Evolutionary conservation across 371 early-diverging fungal species (phyloP).

Genomic region (Mucor irregularis): DNA sequence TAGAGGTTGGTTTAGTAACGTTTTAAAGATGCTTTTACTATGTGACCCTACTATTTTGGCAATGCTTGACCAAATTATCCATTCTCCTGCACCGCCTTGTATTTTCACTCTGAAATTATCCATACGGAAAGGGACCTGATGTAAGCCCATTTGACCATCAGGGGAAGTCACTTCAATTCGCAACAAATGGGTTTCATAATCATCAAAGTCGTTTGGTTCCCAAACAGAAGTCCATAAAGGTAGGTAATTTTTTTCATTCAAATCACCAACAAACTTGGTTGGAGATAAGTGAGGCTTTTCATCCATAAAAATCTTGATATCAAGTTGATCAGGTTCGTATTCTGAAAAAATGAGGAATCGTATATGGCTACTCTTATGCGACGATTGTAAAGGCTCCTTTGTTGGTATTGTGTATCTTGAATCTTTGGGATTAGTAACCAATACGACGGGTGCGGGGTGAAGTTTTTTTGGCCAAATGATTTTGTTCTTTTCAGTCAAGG

Average conservation of each 20-base stretch:
- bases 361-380: slow-evolving; percentile 66
- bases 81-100: slow-evolving; percentile 73
- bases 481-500: slow-evolving; percentile 12
- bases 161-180: slow-evolving; percentile 59
- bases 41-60: slow-evolving; percentile 40
- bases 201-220: slow-evolving; percentile 69
- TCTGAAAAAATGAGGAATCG: slow-evolving; percentile 73
- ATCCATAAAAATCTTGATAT: slow-evolving; percentile 55
- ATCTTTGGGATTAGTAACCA: slow-evolving; percentile 91
- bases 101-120: slow-evolving; percentile 63
- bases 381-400: slow-evolving; percentile 71
- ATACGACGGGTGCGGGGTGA: slow-evolving; percentile 68
- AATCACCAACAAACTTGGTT: slow-evolving; percentile 36
- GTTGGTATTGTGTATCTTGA: slow-evolving; percentile 67
- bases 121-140: slow-evolving; percentile 57
- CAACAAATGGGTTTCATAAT: slow-evolving; percentile 62
- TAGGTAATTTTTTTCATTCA: slow-evolving; percentile 26
- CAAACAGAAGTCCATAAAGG: slow-evolving; percentile 78
- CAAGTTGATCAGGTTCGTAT: slow-evolving; percentile 28
- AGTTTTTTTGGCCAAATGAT: slow-evolving; percentile 13
- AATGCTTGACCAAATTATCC: slow-evolving; percentile 66
- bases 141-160: slow-evolving; percentile 46
- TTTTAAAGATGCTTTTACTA: neutral
- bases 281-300: slow-evolving; percentile 43
- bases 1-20: neutral